Evolutionary conservation across 805 yeast species (phyloP).

Genomic region (Zygoascus bituminiphila): DNA sequence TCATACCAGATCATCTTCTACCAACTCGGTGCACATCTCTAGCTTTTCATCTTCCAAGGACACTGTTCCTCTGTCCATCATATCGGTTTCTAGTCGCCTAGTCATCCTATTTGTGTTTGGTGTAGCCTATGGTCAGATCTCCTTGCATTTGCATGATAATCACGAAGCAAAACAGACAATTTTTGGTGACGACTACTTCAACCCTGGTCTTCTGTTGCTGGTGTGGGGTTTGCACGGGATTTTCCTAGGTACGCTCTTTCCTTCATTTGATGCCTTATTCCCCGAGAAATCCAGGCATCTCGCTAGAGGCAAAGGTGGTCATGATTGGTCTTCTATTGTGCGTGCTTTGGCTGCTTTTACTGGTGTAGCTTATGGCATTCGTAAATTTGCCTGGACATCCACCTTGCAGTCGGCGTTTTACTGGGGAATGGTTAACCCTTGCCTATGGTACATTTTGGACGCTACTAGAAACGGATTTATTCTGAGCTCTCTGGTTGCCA

Average conservation of each 20-base stretch:
- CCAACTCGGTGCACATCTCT: background rate
- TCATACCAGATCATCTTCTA: constrained; percentile 3
- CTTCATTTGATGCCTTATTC: constrained; percentile 21
- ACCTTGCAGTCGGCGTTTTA: constrained; percentile 30
- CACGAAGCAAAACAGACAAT: constrained; percentile 10
- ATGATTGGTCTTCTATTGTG: constrained; percentile 30
- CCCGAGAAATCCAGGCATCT: constrained; percentile 14
- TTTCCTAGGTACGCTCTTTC: constrained; percentile 23
- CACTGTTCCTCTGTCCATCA: constrained; percentile 13
- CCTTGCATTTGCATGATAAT: constrained; percentile 24
- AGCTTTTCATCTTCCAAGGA: constrained; percentile 9
- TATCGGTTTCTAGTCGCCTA: constrained; percentile 13
- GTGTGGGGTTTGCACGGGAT: constrained; percentile 26
- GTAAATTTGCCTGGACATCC: constrained; percentile 31
- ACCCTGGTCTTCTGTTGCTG: constrained; percentile 19
- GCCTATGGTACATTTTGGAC: constrained; percentile 33
- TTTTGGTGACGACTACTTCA: constrained; percentile 4
- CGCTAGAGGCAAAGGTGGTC: constrained; percentile 18
- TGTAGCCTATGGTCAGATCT: constrained; percentile 25
- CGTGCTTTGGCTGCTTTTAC: constrained; percentile 33
- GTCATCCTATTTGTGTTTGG: constrained; percentile 22
- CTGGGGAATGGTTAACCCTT: constrained; percentile 32
- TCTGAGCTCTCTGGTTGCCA: constrained; percentile 26
- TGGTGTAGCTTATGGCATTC: constrained; percentile 33
- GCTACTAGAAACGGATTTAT: constrained; percentile 31